These are phyloP conservation scores for Lolium multiflorum DNA, from an alignment of 176 grass and related monocot genomes.

Conservation along the genomic window DNA sequence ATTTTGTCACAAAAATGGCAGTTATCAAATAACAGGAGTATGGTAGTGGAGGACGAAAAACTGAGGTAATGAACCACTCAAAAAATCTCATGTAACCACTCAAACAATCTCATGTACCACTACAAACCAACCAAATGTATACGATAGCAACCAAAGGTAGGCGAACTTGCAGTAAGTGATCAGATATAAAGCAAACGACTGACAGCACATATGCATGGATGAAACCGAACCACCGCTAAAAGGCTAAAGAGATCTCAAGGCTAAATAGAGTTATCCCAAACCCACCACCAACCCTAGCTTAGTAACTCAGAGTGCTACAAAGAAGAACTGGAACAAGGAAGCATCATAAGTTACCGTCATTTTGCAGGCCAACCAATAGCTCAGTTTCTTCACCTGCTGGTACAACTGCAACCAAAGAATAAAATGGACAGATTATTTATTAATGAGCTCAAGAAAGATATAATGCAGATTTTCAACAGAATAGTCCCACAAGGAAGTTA, in stretches of 20 bases:
- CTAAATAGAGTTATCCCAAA: background rate
- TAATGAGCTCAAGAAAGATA: constrained; percentile 6
- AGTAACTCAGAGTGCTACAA: background rate
- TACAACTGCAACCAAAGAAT: constrained; percentile 65
- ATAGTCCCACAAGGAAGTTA: background rate
- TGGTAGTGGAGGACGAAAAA: background rate
- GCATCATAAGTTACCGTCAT: constrained; percentile 63
- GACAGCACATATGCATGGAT: constrained; percentile 20
- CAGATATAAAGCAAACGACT: constrained; percentile 4
- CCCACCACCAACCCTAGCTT: background rate
- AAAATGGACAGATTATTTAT: constrained; percentile 20
- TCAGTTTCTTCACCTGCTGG: constrained; percentile 88
- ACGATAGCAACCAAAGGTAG: background rate
- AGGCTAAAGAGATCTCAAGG: no score
- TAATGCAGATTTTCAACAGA: background rate
- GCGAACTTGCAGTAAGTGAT: constrained; percentile 4
- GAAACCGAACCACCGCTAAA: background rate
- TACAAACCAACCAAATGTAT: background rate
- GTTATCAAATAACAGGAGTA: background rate
- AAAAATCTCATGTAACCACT: no score
- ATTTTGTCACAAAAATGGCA: background rate
- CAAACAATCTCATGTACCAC: background rate
- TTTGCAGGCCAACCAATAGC: constrained; percentile 91
- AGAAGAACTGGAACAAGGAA: background rate
- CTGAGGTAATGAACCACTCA: background rate